Base-by-base conservation (phyloP, 2,329 filamentous ascomycete genomes). In the Colletotrichum higginsianum region DNA sequence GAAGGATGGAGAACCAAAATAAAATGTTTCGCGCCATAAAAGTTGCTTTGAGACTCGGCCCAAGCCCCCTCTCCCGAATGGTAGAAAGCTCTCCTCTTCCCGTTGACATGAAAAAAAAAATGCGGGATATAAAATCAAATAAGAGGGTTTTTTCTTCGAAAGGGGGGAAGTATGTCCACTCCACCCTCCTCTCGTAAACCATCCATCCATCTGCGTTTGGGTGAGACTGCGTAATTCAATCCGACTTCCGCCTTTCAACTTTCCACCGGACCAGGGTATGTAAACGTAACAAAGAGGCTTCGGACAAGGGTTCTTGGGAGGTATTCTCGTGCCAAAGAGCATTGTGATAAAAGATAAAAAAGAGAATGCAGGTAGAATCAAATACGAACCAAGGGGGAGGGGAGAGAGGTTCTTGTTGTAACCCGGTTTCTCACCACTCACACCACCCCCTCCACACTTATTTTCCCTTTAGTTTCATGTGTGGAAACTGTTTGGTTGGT, bases 181-280 rank as follows among this genome's bases (percentile, higher is more conserved):
- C 35, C 12, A 46, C n/a, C 40, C 23, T 30, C 42, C 16, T 46
- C n/a, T 30, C 9, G 56, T 49, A 52, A 71, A 35, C 57, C 16
- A 38, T 16, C 52, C 55, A 70, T 71, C 70, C 61, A 70, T 73
- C 67, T 66, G 57, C 61, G 56, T 65, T 58, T 66, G 42, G 30
- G 47, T 66, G 58, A 70, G 68, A 71, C 69, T 71, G 69, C 53
- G 53, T 58, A 16, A 63, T 58, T 38, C 57, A 71, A 64, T 58
- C 69, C 65, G 61, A 69, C 69, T 49, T 68, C 23, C 53, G 30
- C 69, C 53, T 71, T 63, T 60, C 65, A 55, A 49, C 69, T 49
- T 35, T 68, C 58, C 65, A 60, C 69, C 69, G 69, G 30, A 71
- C 69, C 66, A 63, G 69, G 69, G 69, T 71, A 71, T 71, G 69